Evolutionary conservation across 176 grass and related monocot species (phyloP), one percentile per base, ranked within the genome.

Genomic region (Carex kokanica): DNA sequence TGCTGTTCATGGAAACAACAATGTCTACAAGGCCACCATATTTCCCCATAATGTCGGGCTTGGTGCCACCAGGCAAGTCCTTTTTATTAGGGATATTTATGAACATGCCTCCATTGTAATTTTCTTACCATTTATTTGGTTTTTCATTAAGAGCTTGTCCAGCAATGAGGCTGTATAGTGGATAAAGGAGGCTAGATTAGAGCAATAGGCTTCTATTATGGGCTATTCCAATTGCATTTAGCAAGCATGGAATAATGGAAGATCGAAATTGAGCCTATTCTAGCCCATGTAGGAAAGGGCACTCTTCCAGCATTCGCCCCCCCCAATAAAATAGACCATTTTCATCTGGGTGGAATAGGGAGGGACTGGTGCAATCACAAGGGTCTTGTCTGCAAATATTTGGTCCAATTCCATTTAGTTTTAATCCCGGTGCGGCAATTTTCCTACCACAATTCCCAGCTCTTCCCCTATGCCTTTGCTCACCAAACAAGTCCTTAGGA

Each of bases 1-100:
- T 88, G 95, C 95, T 63, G 90, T 98, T 91, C 95, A 98, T 87
- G 95, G 95, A 58, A 90, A 98, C 64, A 98, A 98, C 83, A 94
- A 98, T 88, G 95, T 91, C 71, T 98, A 94, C 65, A 94, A 93
- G 2, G 92, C 95, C 81, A 98, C 95, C 59, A 88, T 98, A 88
- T 98, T 98, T 81, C 95, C 95, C 74, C 95, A 98, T 85, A 98
- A 98, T 54, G 32, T 98, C 21, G 95, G 95, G 52, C 95, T 98
- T 87, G 95, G 95, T 81, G 95, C 95, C 86, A 98, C 95, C 81
- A 98, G 95, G 95, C 81, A 88, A 78, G 57, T 90, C 61, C 81
- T 43, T 86, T 11, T 81, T 77, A 86, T 74, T 43, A 53, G 21
- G 69, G 45, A 29, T 53, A 61, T 21, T 9, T 11, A 61, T 61